A percentile compares a stretch with the other conserved stretches of the same genome.
Evolutionary conservation across 345 rosid genomes (phyloP).

Genomic region (Xanthoceras sorbifolium): DNA sequence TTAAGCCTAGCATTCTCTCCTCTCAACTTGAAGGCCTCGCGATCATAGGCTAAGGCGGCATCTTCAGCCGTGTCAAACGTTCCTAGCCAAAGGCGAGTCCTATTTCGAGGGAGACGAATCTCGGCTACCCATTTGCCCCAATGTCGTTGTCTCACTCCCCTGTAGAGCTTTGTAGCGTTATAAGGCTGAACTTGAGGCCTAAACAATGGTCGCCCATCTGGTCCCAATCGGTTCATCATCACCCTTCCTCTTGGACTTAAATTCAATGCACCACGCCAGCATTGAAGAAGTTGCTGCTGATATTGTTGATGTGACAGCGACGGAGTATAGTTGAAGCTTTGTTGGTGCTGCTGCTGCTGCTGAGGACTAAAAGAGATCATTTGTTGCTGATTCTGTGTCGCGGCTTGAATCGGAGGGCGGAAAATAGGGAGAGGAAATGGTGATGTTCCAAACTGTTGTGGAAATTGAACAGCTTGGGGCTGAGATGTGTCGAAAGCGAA

Average conservation of each 20-base stretch:
- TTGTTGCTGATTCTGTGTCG: conserved; percentile 44
- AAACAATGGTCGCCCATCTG: conserved; percentile 53
- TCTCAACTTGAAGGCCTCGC: conserved; percentile 83
- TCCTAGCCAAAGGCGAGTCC: conserved; percentile 95
- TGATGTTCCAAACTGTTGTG: conserved; percentile 37
- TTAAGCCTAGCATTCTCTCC: conserved; percentile 88
- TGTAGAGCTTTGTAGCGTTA: conserved; percentile 74
- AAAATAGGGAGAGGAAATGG: conserved; percentile 32
- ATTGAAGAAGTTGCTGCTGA: conserved; percentile 63
- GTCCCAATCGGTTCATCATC: conserved; percentile 72
- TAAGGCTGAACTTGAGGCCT: conserved; percentile 68
- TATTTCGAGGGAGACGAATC: conserved; percentile 89
- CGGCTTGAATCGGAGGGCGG: conserved; percentile 32
- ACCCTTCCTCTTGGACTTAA: conserved; percentile 77
- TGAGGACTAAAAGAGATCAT: conserved; percentile 80
- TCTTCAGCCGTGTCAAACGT: conserved; percentile 93
- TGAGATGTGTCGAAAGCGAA: conserved; percentile 50
- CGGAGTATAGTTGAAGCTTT: conserved; percentile 31
- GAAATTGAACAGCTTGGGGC: conserved; percentile 35
- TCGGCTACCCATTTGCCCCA: conserved; percentile 99
- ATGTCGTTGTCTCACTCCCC: conserved; percentile 93
- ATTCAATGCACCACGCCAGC: conserved; percentile 63
- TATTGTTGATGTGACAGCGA: conserved; percentile 46
- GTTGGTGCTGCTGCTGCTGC: conserved; percentile 46
- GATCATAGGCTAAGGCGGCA: conserved; percentile 90